A percentile compares a stretch with the other conserved stretches of the same genome.
Conservation (phyloP, 768 basidiomycete genomes). For the Mycena maculata region DNA sequence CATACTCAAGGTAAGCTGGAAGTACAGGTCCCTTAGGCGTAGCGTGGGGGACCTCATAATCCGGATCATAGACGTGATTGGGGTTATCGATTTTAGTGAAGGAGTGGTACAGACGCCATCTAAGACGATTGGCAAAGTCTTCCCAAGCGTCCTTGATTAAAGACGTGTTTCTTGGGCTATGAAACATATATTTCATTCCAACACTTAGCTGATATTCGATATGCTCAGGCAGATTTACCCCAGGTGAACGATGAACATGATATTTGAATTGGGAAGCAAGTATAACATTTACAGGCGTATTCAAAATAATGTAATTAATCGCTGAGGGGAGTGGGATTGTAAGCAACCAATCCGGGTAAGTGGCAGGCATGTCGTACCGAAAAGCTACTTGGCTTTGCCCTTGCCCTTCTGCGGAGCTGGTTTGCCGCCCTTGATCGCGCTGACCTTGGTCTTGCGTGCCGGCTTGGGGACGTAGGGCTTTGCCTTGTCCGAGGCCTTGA, state of each 20-base stretch:
- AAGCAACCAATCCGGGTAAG: constrained; percentile 34
- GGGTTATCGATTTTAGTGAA: constrained; percentile 5
- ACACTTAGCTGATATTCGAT: constrained; percentile 30
- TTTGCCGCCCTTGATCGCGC: too few species aligned
- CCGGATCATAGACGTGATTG: constrained; percentile 36
- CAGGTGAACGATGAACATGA: constrained; percentile 28
- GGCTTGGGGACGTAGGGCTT: neutral
- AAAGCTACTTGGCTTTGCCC: constrained; percentile 5
- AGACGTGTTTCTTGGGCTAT: constrained; percentile 4
- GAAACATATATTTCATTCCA: constrained; percentile 38
- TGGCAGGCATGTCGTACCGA: constrained; percentile 16
- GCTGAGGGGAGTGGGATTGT: constrained; percentile 27
- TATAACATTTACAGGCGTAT: constrained; percentile 26
- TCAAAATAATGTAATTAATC: constrained; percentile 25
- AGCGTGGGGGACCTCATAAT: constrained; percentile 34
- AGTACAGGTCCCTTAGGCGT: constrained; percentile 10
- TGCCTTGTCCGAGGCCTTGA: neutral
- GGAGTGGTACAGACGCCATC: constrained; percentile 28
- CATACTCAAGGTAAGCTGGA: constrained; percentile 34
- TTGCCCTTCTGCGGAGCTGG: constrained; percentile 10
- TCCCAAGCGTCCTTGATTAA: constrained; percentile 31
- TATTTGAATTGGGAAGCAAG: constrained; percentile 18
- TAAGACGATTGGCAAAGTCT: constrained; percentile 34
- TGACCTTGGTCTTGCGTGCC: too few species aligned
- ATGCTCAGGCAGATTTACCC: constrained; percentile 28